Conservation (phyloP, 1,284 basidiomycete genomes). For the Apiotrichum gracile region DNA sequence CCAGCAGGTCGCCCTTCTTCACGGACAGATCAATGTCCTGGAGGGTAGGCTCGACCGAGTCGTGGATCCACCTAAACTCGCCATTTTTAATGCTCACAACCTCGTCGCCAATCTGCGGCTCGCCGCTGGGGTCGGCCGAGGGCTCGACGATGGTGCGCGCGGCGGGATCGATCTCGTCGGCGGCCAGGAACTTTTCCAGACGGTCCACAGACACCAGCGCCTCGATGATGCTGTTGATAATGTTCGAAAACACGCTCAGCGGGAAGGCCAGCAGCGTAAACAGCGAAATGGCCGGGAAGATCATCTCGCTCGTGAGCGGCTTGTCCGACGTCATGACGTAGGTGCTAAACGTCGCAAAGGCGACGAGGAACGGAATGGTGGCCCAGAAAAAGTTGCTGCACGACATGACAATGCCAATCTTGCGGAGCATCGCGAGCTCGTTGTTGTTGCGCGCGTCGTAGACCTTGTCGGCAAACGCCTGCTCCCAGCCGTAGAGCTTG, state of each 20-base stretch:
- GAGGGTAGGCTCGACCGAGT: slow-evolving; percentile 57
- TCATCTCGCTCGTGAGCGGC: slow-evolving; percentile 81
- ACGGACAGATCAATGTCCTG: slow-evolving; percentile 70
- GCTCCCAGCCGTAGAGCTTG: slow-evolving; percentile 63
- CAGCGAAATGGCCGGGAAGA: slow-evolving; percentile 89
- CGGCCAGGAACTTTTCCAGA: slow-evolving; percentile 67
- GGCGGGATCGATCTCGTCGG: slow-evolving; percentile 73
- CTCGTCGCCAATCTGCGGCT: slow-evolving; percentile 58
- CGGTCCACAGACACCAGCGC: slow-evolving; percentile 79
- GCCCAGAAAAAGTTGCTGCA: slow-evolving; percentile 34
- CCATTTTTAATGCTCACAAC: slow-evolving; percentile 66
- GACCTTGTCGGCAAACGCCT: slow-evolving; percentile 67
- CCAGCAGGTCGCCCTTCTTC: slow-evolving; percentile 79
- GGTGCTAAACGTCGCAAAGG: slow-evolving; percentile 75
- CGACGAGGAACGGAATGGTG: slow-evolving; percentile 59
- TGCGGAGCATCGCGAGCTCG: slow-evolving; percentile 72
- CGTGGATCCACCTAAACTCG: slow-evolving; percentile 70
- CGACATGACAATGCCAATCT: slow-evolving; percentile 65
- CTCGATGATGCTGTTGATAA: slow-evolving; percentile 48
- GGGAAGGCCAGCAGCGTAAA: slow-evolving; percentile 89
- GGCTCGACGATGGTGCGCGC: slow-evolving; percentile 54
- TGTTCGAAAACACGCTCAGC: slow-evolving; percentile 59
- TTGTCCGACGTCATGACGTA: slow-evolving; percentile 63
- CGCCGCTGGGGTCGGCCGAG: slow-evolving; percentile 47
- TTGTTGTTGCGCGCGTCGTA: slow-evolving; percentile 73